These are phyloP conservation scores for Nitzschia palea DNA, from an alignment of 108 stramenopile species.

Conservation along the genomic window DNA sequence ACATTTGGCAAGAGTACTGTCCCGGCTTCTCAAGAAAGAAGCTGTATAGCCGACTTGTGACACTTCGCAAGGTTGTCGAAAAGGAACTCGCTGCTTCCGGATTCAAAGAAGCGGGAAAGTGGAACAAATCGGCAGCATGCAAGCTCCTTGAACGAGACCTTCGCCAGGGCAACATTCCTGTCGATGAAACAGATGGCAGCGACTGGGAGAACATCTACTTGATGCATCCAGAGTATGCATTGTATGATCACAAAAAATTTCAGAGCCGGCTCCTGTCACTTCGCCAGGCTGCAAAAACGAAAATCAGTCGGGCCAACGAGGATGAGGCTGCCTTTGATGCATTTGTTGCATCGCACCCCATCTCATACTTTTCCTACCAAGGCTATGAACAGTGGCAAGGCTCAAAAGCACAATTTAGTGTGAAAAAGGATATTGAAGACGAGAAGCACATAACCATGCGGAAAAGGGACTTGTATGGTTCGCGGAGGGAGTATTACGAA, in stretches of 20 bases:
- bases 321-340: slow-evolving; percentile 14
- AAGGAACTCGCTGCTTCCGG: background rate
- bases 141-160: background rate
- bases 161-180: background rate
- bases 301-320: background rate
- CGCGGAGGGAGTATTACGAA: slow-evolving; percentile 5
- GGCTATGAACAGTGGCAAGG: slow-evolving; percentile 25
- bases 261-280: background rate
- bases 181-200: background rate
- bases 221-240: slow-evolving; percentile 13
- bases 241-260: slow-evolving; percentile 8
- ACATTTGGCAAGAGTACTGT: no score
- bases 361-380: background rate
- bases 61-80: background rate
- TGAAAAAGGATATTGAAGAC: slow-evolving; percentile 4
- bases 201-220: slow-evolving; percentile 1
- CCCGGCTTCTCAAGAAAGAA: no score
- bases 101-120: background rate
- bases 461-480: slow-evolving; percentile 1
- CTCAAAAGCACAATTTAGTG: background rate
- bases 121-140: background rate
- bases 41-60: no score
- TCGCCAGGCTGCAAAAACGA: background rate
- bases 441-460: background rate
- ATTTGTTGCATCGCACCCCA: background rate